phyloP scores from a whole-genome alignment of 495 filamentous ascomycete genomes.

The Penicillium bialowiezense region DNA sequence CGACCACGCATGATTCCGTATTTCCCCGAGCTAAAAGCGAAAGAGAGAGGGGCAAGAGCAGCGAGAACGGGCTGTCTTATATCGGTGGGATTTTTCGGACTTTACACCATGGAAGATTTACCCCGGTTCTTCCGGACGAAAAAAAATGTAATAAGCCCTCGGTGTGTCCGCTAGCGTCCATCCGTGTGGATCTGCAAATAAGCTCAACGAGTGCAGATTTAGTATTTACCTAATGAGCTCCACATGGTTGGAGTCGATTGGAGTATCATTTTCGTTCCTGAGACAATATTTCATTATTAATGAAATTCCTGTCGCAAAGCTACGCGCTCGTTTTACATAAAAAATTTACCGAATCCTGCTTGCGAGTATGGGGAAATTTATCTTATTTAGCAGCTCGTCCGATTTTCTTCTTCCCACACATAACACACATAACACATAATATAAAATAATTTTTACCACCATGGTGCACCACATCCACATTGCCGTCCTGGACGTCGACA shows the following conservation, averaged over 20 bases:
- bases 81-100: too few relatives aligned
- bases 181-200: not conserved
- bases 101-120: too few relatives aligned
- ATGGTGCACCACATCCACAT: slow-evolving; percentile 31
- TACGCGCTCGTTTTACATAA: slow-evolving; percentile 11
- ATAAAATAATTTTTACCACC: not conserved
- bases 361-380: slow-evolving; percentile 1
- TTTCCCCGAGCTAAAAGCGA: too few relatives aligned
- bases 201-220: not conserved
- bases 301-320: not conserved
- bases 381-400: slow-evolving; percentile 2
- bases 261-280: not conserved
- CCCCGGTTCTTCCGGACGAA: not conserved
- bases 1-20: too few relatives aligned
- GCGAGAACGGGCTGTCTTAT: too few relatives aligned
- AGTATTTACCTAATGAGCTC: not conserved
- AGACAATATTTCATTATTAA: slow-evolving; percentile 17
- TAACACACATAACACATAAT: too few relatives aligned
- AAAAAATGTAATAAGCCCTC: not conserved
- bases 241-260: not conserved
- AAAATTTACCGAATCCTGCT: not conserved
- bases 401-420: not conserved
- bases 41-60: too few relatives aligned
- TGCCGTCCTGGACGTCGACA: slow-evolving; percentile 34
- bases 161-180: not conserved